Evolutionary conservation across 2,329 filamentous ascomycete species (phyloP), one percentile per base, ranked within the genome.

Genomic region (Clonostachys solani): DNA sequence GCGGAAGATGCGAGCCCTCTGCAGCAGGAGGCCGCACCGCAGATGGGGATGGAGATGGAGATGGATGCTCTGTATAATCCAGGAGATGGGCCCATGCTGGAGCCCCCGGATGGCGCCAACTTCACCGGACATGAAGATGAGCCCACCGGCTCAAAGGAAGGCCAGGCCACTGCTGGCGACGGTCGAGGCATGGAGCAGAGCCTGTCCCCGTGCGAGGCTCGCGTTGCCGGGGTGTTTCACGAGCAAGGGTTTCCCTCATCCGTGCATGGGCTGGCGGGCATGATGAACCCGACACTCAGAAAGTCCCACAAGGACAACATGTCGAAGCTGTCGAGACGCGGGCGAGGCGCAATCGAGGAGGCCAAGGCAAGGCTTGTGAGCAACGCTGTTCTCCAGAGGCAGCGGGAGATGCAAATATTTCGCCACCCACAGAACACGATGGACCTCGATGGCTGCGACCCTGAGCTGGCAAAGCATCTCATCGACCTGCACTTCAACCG

Each of bases 401-500:
- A 66, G 42, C 52, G 61, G 18, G 63, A 66, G 43, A 50, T 55
- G 10, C 52, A 57, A 44, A 54, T 66, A 46, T 62, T 62, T 34
- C 54, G 59, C 1, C 57, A 60, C 17, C 63, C 62, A 2, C 47
- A 50, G 40, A 54, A 56, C n/a, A 42, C 58, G 38, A 60, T 67
- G 50, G 65, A 68, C 18, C 48, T 68, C 9, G 65, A 68, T 41
- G 66, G 63, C 8, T 54, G 55, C 4, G 53, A 57, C 23, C 54
- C 58, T 2, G 66, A 68, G 23, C 50, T 65, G 34, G 65, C 66
- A 2, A 61, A 56, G 47, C 65, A 69, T 52, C 54, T 69, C 6
- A 54, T 69, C 3, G 59, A 68, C n/a, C 42, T 68, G 1, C 63
- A 69, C 50, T 69, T 62, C 40, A 69, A 68, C 49, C 59, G 59